phyloP scores from a whole-genome alignment of 257 asterid species.

The Verbena officinalis region DNA sequence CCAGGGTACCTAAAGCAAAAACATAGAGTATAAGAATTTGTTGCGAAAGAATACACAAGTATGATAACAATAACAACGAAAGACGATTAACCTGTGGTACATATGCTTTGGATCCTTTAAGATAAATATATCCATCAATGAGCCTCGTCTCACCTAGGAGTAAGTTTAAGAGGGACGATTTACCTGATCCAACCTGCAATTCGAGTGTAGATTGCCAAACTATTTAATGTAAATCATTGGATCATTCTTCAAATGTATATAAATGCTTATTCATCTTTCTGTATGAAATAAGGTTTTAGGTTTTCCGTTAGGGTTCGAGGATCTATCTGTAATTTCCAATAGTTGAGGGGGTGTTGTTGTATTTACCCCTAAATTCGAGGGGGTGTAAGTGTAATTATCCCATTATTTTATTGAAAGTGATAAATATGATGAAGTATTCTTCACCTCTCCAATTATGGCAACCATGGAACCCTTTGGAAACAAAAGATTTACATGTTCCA shows the following conservation, averaged over 20 bases:
- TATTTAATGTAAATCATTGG: background rate
- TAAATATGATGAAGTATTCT: conserved; percentile 8
- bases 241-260: background rate
- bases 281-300: no score
- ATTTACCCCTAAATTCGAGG: no score
- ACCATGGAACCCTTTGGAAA: conserved; percentile 78
- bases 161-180: conserved; percentile 81
- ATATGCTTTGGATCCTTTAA: conserved; percentile 68
- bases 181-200: conserved; percentile 93
- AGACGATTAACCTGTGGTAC: conserved; percentile 79
- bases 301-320: no score
- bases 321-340: no score
- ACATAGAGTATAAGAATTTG: conserved; percentile 17
- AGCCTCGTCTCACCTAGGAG: conserved; percentile 78
- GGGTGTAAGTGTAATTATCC: no score
- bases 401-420: background rate
- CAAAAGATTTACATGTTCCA: conserved; percentile 56
- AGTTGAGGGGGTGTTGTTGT: no score
- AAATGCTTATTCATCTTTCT: background rate
- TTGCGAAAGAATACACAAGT: conserved; percentile 10
- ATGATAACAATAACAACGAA: conserved; percentile 11
- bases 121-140: conserved; percentile 55
- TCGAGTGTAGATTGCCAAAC: conserved; percentile 15
- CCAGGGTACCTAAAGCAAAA: conserved; percentile 79
- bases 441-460: conserved; percentile 90